A percentile compares a stretch with the other conserved stretches of the same genome.
Evolutionary conservation across 2,329 filamentous ascomycete species (phyloP).

Genomic region (Fusarium sp.): DNA sequence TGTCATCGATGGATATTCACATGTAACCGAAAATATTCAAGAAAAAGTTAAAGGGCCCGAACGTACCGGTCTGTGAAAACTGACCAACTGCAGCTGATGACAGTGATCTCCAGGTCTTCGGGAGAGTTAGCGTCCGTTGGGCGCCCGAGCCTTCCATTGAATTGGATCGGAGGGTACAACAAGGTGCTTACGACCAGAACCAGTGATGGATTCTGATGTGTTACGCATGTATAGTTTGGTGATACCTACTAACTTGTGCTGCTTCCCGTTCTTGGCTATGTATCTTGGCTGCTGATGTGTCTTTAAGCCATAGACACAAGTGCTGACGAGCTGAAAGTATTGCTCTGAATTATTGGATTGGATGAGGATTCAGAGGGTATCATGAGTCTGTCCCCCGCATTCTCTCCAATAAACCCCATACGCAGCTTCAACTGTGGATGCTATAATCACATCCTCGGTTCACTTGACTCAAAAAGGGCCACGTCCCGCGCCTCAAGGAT

Average conservation of each 20-base stretch:
- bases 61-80: background rate
- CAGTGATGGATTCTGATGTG: background rate
- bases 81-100: background rate
- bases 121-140: constrained; percentile 16
- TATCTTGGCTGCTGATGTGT: constrained; percentile 12
- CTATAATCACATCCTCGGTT: constrained; percentile 34
- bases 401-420: background rate
- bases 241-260: background rate
- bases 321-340: constrained; percentile 19
- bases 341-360: background rate
- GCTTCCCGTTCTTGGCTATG: constrained; percentile 2
- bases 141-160: background rate
- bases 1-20: constrained; percentile 30
- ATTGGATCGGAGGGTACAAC: constrained; percentile 5
- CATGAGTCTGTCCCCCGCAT: background rate
- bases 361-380: background rate
- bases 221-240: constrained; percentile 8
- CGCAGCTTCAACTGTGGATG: background rate
- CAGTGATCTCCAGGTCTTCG: constrained; percentile 11
- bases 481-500: constrained; percentile 6
- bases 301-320: constrained; percentile 10
- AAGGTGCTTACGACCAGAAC: constrained; percentile 23
- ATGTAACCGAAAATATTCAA: constrained; percentile 37
- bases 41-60: constrained; percentile 1
- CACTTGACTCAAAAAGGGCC: constrained; percentile 28